Percentiles rank a stretch among this genome's conserved stretches.
Evolutionary conservation across 2,329 filamentous ascomycete genomes (phyloP).

Genomic region (Pseudogymnoascus sp.): DNA sequence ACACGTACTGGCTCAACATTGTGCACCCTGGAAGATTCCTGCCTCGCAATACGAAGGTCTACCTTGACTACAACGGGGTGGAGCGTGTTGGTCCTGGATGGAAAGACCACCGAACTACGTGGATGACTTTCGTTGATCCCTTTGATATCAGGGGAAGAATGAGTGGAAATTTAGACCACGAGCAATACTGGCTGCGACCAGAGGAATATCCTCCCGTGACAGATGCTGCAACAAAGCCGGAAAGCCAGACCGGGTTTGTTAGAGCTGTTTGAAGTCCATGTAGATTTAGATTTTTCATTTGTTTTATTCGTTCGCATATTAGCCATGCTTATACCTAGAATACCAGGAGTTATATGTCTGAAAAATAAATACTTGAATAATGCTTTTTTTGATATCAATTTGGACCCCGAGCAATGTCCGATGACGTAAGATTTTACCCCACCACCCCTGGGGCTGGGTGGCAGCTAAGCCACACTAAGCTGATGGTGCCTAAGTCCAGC

Average conservation of each 20-base stretch:
- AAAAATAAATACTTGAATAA: not conserved
- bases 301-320: not conserved
- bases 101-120: slow-evolving; percentile 14
- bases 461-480: slow-evolving; percentile 1
- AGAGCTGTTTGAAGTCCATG: not conserved
- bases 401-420: not conserved
- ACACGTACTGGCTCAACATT: slow-evolving; percentile 31
- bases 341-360: not conserved
- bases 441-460: not conserved
- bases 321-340: not conserved
- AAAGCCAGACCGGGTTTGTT: not conserved
- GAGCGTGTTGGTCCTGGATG: slow-evolving; percentile 30
- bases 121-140: slow-evolving; percentile 1
- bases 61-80: slow-evolving; percentile 26
- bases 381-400: not conserved
- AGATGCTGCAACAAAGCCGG: not conserved
- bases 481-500: not conserved
- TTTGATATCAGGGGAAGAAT: not conserved
- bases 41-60: slow-evolving; percentile 24
- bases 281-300: not conserved
- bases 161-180: not conserved
- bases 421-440: not conserved
- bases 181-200: not conserved
- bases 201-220: not conserved
- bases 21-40: slow-evolving; percentile 31